phyloP scores from a whole-genome alignment of 208 protist genomes.

The Crithidia mellificae region DNA sequence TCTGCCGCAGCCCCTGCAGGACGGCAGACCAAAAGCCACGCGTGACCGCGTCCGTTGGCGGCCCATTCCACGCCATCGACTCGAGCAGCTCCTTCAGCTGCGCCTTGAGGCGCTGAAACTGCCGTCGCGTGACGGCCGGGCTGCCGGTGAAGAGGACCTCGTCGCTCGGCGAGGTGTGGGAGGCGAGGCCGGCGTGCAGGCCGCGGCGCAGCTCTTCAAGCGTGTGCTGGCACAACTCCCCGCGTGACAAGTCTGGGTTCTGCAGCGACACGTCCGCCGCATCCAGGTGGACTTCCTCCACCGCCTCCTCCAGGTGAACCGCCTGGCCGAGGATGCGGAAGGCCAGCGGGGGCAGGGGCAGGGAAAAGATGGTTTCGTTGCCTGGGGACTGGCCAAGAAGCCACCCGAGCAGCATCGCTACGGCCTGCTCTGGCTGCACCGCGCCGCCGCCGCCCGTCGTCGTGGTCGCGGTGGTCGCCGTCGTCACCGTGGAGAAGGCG shows the following conservation, averaged over 20 bases:
- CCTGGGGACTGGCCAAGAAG: conserved; percentile 45
- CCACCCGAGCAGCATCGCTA: conserved; percentile 48
- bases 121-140: conserved; percentile 16
- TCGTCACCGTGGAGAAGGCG: too few species aligned
- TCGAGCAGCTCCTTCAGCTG: conserved; percentile 36
- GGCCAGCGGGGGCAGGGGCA: conserved; percentile 53
- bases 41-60: conserved; percentile 10
- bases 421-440: conserved; percentile 20
- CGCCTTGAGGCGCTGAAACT: conserved; percentile 39
- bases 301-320: conserved; percentile 29
- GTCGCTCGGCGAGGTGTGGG: background rate
- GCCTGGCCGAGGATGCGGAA: conserved; percentile 46
- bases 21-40: conserved; percentile 45
- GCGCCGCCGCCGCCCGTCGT: too few species aligned
- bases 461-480: background rate
- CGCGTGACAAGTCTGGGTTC: conserved; percentile 16
- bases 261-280: conserved; percentile 40
- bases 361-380: conserved; percentile 47
- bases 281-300: conserved; percentile 22
- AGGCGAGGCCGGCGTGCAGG: background rate
- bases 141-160: conserved; percentile 6
- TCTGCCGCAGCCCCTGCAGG: conserved; percentile 43
- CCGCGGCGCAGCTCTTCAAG: conserved; percentile 15
- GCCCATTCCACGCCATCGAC: conserved; percentile 33
- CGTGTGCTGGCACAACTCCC: conserved; percentile 5